Base-by-base conservation (phyloP, 2,329 filamentous ascomycete species). In the Diaporthe ampelina region DNA sequence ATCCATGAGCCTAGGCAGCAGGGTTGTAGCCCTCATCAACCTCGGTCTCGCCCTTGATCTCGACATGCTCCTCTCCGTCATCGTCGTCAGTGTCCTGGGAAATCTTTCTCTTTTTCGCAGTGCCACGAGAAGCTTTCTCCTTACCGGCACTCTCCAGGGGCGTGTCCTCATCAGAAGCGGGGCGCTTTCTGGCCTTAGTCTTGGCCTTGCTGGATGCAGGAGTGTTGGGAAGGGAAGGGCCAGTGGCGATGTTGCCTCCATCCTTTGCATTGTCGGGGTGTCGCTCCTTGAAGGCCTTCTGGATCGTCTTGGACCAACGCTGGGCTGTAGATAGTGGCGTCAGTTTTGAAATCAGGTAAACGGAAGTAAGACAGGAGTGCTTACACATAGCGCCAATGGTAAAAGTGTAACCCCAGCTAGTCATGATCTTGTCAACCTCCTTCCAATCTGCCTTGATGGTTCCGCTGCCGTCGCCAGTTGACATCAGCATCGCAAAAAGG, bases 101-200 rank as follows among this genome's bases (percentile, higher is more conserved):
- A n/a, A 72, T 45, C 43, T 72, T 76, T n/a, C 37, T 26, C 59
- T 73, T 76, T 50, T 77, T 76, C 19, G 58, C 45, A 48, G 40
- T 43, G 29, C 50, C 72, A 19, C 74, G 79, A 37, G 69, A 69
- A 58, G 79, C 77, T 65, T 79, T 77, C 52, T 58, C 72, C 26
- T 45, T 15, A 9, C 58, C 40, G 8, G 29, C 57, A 15, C n/a
- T 11, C 11, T 43, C 59, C 4, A 74, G 76, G 21, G 70, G 73
- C 67, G 73, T 61, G 21, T 78, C 72, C 9, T 73, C 70, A 29
- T 70, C 61, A 10, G 59, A 52, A 19, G 32, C 32, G 24, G 52
- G 43, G 43, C 72, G 72, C 57, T 73, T 76, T 59, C 71, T 75
- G 35, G 73, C 68, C 72, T 73, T 74, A 32, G 58, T 43, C 19